These are phyloP conservation scores for Smittium mucronatum DNA, from an alignment of 371 early-diverging fungal genomes.

Conservation along the genomic window DNA sequence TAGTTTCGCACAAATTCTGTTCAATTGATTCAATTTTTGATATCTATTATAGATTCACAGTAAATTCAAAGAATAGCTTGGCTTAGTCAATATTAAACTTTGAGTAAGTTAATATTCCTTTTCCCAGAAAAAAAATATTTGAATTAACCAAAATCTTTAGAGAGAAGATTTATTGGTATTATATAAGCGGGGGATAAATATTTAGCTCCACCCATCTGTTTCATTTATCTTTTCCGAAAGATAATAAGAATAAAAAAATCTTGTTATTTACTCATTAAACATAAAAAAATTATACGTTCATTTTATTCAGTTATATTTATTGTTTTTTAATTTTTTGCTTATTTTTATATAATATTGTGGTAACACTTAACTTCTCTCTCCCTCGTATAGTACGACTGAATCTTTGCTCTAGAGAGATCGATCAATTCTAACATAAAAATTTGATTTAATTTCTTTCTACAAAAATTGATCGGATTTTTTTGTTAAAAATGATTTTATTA, in stretches of 20 bases:
- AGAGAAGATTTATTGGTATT: background rate
- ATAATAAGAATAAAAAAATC: background rate
- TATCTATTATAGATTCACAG: background rate
- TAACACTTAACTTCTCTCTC: background rate
- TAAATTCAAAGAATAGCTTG: background rate
- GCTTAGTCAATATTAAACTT: background rate
- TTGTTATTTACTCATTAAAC: background rate
- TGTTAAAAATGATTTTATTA: too few species aligned
- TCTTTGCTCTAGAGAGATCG: background rate
- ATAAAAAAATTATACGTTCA: background rate
- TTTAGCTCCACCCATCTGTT: background rate
- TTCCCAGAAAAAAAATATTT: background rate
- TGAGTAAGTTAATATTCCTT: background rate
- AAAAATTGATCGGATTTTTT: too few species aligned
- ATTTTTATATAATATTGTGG: background rate
- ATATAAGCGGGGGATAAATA: background rate
- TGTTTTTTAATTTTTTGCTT: background rate
- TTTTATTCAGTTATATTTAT: background rate
- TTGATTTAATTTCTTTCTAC: too few species aligned
- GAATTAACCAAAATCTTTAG: background rate
- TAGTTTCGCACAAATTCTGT: background rate
- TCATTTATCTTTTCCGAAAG: background rate
- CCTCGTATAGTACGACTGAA: background rate
- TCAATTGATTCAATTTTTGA: background rate
- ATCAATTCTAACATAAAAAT: too few species aligned